These are phyloP conservation scores for Saccharum hybrid DNA, from an alignment of 202 grass and related monocot genomes.

Conservation along the genomic window DNA sequence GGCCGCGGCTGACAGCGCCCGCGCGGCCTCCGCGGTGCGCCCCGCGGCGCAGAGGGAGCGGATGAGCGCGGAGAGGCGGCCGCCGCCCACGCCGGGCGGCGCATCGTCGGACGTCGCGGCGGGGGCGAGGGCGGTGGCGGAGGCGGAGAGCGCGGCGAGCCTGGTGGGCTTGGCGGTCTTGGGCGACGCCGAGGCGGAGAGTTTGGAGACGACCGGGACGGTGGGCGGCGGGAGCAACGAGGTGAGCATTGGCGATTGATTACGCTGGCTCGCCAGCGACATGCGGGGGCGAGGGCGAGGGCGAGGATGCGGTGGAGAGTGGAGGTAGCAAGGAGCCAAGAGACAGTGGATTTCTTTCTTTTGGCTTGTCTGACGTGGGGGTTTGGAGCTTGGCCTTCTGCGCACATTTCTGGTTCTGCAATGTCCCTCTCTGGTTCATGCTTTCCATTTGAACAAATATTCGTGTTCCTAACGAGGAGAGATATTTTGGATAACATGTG, in stretches of 20 bases:
- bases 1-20: conserved; percentile 44
- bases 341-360: conserved; percentile 24
- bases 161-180: conserved; percentile 21
- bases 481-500: too few species aligned
- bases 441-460: too few species aligned
- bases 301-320: background rate
- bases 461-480: too few species aligned
- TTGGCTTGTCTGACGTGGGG: background rate
- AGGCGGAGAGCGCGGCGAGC: background rate
- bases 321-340: background rate
- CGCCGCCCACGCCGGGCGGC: background rate
- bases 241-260: conserved; percentile 42
- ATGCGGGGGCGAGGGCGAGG: background rate
- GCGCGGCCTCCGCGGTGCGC: conserved; percentile 52
- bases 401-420: too few species aligned
- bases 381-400: too few species aligned
- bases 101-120: background rate
- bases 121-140: background rate
- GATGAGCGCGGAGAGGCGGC: conserved; percentile 63
- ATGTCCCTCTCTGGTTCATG: too few species aligned
- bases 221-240: conserved; percentile 45
- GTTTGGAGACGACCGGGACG: conserved; percentile 31
- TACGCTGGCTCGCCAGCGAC: background rate
- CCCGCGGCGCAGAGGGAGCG: conserved; percentile 61
- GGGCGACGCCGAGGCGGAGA: background rate